These are phyloP conservation scores for Cichorium intybus DNA, from an alignment of 140 eudicot species.

Conservation along the genomic window DNA sequence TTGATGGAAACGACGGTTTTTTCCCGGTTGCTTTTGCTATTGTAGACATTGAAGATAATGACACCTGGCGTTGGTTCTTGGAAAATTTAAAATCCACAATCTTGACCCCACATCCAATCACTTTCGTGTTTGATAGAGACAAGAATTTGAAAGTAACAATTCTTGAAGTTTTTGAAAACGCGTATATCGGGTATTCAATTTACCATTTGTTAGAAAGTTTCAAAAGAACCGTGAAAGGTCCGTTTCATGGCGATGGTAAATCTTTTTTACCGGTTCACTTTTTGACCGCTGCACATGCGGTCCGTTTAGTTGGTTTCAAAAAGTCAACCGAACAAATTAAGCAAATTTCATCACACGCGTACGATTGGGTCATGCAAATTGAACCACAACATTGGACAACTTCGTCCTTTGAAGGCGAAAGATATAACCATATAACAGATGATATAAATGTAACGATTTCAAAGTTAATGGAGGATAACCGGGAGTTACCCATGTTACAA, in stretches of 20 bases:
- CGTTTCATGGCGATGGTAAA: conserved; percentile 75
- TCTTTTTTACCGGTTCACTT: conserved; percentile 47
- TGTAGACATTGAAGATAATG: conserved; percentile 54
- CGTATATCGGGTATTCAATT: conserved; percentile 66
- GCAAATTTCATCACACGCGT: conserved; percentile 57
- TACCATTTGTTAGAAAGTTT: conserved; percentile 70
- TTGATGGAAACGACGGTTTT: conserved; percentile 75
- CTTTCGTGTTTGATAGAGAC: conserved; percentile 73
- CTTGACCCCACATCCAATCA: conserved; percentile 46
- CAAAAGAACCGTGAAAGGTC: conserved; percentile 53
- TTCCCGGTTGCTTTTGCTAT: conserved; percentile 69
- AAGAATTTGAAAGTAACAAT: conserved; percentile 43
- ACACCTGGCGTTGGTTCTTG: conserved; percentile 76
- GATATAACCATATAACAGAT: conserved; percentile 47
- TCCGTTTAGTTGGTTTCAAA: conserved; percentile 48
- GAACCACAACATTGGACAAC: conserved; percentile 70
- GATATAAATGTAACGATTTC: conserved; percentile 44
- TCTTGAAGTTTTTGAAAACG: conserved; percentile 56
- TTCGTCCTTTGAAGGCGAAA: conserved; percentile 63
- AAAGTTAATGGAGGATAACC: conserved; percentile 50
- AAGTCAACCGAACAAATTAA: conserved; percentile 57
- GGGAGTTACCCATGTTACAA: conserved; percentile 50
- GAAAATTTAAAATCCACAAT: conserved; percentile 46
- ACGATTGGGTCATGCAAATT: conserved; percentile 70
- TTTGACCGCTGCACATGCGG: conserved; percentile 70